These are phyloP conservation scores for Ceratobasidium sp. DNA, from an alignment of 1,284 basidiomycete species.

Conservation along the genomic window DNA sequence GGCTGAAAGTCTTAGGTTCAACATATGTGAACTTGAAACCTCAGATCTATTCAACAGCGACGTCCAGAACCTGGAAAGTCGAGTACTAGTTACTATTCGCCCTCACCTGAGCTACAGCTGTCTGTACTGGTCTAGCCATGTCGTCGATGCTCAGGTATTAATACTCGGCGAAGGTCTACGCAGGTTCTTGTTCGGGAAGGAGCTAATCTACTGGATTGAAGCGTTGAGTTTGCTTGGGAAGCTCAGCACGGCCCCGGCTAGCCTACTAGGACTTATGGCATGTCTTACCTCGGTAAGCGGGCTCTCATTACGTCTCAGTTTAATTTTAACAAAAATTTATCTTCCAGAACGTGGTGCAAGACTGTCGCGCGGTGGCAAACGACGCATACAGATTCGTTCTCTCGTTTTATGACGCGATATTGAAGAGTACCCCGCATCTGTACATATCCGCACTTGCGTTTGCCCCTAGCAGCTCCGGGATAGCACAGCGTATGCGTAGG, in stretches of 20 bases:
- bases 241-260: neutral
- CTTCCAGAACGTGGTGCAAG: neutral
- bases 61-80: neutral
- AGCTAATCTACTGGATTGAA: slow-evolving; percentile 38
- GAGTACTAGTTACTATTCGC: neutral
- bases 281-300: neutral
- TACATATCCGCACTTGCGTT: neutral
- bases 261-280: neutral
- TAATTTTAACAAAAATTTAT: neutral
- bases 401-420: neutral
- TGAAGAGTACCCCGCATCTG: neutral
- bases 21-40: slow-evolving; percentile 18
- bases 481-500: neutral
- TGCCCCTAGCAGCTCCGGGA: neutral
- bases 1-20: neutral
- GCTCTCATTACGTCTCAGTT: no score
- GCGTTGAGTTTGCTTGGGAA: slow-evolving; percentile 21
- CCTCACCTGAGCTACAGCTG: slow-evolving; percentile 8
- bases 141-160: neutral
- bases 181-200: neutral
- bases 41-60: slow-evolving; percentile 13
- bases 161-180: neutral
- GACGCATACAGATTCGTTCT: neutral
- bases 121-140: no score
- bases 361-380: neutral